phyloP scores from a whole-genome alignment of 1,284 basidiomycete genomes.

The Prillingera fragicola region DNA sequence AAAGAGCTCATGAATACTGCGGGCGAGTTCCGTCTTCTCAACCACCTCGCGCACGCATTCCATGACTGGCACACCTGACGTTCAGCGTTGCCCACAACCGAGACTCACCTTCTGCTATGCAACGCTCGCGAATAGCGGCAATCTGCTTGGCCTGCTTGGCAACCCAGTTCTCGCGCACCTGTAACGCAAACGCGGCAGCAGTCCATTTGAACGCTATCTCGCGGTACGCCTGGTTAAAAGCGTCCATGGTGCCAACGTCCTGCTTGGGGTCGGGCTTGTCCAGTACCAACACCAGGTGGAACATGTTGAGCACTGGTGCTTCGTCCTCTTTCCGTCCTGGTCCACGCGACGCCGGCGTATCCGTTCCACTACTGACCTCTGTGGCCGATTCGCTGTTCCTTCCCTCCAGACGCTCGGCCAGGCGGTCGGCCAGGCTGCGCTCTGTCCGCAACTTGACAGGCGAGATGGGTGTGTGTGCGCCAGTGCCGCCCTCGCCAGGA shows the following conservation, averaged over 20 bases:
- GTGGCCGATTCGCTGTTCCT: no score
- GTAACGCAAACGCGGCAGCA: constrained; percentile 80
- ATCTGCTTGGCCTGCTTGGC: constrained; percentile 68
- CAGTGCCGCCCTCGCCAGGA: no score
- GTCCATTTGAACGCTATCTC: constrained; percentile 81
- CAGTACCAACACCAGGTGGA: constrained; percentile 81
- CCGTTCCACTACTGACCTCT: no score
- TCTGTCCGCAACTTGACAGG: no score
- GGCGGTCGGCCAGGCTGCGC: no score
- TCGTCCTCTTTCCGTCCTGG: constrained; percentile 24
- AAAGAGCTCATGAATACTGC: constrained; percentile 66
- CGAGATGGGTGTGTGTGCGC: no score
- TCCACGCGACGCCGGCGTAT: no score
- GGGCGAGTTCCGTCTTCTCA: constrained; percentile 62
- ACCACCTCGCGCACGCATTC: constrained; percentile 45
- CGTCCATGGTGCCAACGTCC: constrained; percentile 56
- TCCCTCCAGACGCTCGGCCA: no score
- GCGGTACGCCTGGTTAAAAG: constrained; percentile 66
- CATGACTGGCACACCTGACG: constrained; percentile 27
- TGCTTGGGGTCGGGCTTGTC: constrained; percentile 73
- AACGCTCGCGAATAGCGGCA: constrained; percentile 61
- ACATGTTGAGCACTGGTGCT: constrained; percentile 62
- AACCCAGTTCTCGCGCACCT: constrained; percentile 75
- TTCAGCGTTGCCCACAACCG: background rate
- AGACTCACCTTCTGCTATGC: constrained; percentile 37